Evolutionary conservation across 768 basidiomycete genomes (phyloP).

Genomic region (Nidularia sp.): DNA sequence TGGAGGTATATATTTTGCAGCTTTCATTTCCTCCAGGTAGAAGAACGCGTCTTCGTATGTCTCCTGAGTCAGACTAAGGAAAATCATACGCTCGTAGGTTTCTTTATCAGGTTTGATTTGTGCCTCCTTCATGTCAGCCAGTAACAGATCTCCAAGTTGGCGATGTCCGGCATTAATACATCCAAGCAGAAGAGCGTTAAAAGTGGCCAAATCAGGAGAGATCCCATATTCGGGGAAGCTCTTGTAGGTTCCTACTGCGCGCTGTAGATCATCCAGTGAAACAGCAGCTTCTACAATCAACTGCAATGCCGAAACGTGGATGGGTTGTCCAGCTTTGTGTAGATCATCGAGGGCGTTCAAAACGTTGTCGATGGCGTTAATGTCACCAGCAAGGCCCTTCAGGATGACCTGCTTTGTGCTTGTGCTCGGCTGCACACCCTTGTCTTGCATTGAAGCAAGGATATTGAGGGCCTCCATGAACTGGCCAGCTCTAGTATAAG

Average conservation of each 20-base stretch:
- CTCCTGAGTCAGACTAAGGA: slow-evolving; percentile 65
- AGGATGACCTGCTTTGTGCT: slow-evolving; percentile 42
- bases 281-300: slow-evolving; percentile 63
- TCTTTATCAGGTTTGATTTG: slow-evolving; percentile 49
- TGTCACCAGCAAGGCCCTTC: slow-evolving; percentile 15
- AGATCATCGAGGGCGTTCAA: slow-evolving; percentile 47
- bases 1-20: slow-evolving; percentile 50
- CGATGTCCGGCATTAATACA: slow-evolving; percentile 58
- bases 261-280: slow-evolving; percentile 60
- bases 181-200: slow-evolving; percentile 63
- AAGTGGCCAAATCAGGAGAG: slow-evolving; percentile 59
- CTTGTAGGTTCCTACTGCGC: slow-evolving; percentile 76
- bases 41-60: slow-evolving; percentile 85
- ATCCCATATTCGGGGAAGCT: slow-evolving; percentile 51
- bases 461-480: slow-evolving; percentile 56
- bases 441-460: slow-evolving; percentile 36
- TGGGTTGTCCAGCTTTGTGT: slow-evolving; percentile 39
- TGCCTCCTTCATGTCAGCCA: slow-evolving; percentile 61
- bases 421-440: slow-evolving; percentile 37
- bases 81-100: slow-evolving; percentile 67
- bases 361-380: slow-evolving; percentile 56
- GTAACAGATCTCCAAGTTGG: slow-evolving; percentile 62
- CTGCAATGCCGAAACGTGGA: slow-evolving; percentile 64
- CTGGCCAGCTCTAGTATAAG: slow-evolving; percentile 54
- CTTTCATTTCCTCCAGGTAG: slow-evolving; percentile 88